Evolutionary conservation across 192 early-diverging fungal genomes (phyloP).

Genomic region (Thamnidium elegans): DNA sequence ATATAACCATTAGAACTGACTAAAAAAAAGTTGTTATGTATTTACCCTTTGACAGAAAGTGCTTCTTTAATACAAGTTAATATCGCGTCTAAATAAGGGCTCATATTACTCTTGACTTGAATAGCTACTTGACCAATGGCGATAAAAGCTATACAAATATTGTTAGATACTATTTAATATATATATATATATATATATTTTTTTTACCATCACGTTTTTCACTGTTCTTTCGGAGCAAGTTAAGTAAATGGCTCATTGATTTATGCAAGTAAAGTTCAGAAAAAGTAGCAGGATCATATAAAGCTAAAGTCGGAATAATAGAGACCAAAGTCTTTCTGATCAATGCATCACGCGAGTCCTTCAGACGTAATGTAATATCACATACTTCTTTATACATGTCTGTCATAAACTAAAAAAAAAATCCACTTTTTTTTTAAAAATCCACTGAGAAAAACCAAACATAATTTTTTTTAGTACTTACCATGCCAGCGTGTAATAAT

Average conservation of each 20-base stretch:
- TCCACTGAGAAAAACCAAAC: too few species aligned
- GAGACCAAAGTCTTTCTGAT: slow-evolving; percentile 81
- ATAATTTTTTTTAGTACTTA: too few species aligned
- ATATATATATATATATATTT: too few species aligned
- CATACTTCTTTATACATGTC: slow-evolving; percentile 71
- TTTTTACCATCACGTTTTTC: slow-evolving; percentile 56
- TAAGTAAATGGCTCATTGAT: slow-evolving; percentile 73
- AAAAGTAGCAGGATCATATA: slow-evolving; percentile 74
- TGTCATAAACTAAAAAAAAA: slow-evolving; percentile 71
- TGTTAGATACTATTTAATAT: too few species aligned
- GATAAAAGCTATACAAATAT: slow-evolving; percentile 59
- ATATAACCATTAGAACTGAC: not conserved
- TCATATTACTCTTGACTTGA: slow-evolving; percentile 73
- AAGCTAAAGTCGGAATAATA: slow-evolving; percentile 80
- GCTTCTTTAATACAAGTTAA: slow-evolving; percentile 73
- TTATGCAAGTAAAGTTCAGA: slow-evolving; percentile 63
- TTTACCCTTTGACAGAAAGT: slow-evolving; percentile 66
- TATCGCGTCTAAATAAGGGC: slow-evolving; percentile 76
- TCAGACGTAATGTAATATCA: slow-evolving; percentile 73
- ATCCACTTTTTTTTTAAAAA: not conserved
- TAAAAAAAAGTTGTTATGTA: not conserved
- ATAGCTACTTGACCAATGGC: slow-evolving; percentile 86
- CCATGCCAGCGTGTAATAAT: slow-evolving; percentile 76
- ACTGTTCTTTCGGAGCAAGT: slow-evolving; percentile 65
- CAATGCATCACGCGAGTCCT: slow-evolving; percentile 73